phyloP scores from a whole-genome alignment of 2,329 filamentous ascomycete genomes.

The Coniochaeta sp. region DNA sequence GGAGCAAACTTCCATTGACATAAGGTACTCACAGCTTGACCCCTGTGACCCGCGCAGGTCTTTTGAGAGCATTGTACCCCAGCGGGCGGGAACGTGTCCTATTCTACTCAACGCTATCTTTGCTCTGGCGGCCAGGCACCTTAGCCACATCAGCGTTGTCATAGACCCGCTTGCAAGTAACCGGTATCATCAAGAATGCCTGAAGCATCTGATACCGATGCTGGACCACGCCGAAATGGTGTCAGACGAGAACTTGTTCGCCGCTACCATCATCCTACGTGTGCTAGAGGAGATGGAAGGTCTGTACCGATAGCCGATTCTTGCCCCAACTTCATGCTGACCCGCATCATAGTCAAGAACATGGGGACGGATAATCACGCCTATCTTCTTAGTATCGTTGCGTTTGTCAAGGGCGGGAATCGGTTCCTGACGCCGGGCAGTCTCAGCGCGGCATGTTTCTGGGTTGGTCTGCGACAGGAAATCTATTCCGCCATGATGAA shows the following conservation, averaged over 20 bases:
- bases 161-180: constrained; percentile 44
- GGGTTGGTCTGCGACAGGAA: constrained; percentile 50
- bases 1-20: background rate
- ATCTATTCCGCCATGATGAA: constrained; percentile 49
- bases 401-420: constrained; percentile 35
- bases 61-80: constrained; percentile 47
- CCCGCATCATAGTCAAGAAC: constrained; percentile 23
- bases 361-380: constrained; percentile 38
- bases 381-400: constrained; percentile 32
- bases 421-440: constrained; percentile 31
- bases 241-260: constrained; percentile 43
- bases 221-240: constrained; percentile 32
- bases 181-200: constrained; percentile 45
- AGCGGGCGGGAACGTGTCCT: constrained; percentile 40
- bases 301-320: constrained; percentile 5
- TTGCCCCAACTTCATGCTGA: constrained; percentile 5
- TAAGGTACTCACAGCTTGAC: constrained; percentile 26
- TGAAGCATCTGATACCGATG: constrained; percentile 40
- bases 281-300: constrained; percentile 48
- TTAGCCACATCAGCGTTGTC: constrained; percentile 36
- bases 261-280: constrained; percentile 49
- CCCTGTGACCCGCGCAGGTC: constrained; percentile 33
- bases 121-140: constrained; percentile 47
- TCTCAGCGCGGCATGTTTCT: constrained; percentile 48
- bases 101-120: constrained; percentile 51